Conservation (phyloP, 2,329 filamentous ascomycete species). For the Emmonsiellopsis sp. region DNA sequence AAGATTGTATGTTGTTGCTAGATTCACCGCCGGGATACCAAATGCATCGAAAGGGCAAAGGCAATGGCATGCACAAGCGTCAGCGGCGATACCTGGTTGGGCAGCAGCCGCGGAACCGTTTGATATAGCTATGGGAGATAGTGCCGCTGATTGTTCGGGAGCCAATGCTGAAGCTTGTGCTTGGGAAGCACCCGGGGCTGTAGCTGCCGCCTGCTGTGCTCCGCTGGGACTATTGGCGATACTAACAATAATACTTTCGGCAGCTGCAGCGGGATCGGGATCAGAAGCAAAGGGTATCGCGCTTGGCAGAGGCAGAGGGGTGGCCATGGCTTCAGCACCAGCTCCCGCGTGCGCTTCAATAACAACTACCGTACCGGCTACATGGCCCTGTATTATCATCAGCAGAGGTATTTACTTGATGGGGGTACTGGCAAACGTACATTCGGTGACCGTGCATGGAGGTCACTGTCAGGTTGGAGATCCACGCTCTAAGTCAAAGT, state of each 20-base stretch:
- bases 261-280: no score
- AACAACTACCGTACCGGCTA: not conserved
- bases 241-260: no score
- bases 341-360: no score
- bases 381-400: not conserved
- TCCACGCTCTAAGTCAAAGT: not conserved
- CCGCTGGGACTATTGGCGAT: no score
- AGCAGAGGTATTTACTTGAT: not conserved
- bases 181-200: no score
- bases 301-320: no score
- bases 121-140: not conserved
- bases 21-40: constrained; percentile 1
- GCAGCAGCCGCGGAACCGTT: not conserved
- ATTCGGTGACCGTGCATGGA: not conserved
- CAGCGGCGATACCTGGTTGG: not conserved
- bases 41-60: constrained; percentile 3
- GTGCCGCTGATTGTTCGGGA: not conserved
- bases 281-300: no score
- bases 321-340: no score
- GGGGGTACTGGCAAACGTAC: not conserved
- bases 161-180: no score
- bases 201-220: no score
- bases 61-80: constrained; percentile 2
- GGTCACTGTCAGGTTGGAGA: not conserved
- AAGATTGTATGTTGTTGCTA: not conserved